phyloP scores from a whole-genome alignment of 257 asterid species.

The Jacaranda mimosifolia region DNA sequence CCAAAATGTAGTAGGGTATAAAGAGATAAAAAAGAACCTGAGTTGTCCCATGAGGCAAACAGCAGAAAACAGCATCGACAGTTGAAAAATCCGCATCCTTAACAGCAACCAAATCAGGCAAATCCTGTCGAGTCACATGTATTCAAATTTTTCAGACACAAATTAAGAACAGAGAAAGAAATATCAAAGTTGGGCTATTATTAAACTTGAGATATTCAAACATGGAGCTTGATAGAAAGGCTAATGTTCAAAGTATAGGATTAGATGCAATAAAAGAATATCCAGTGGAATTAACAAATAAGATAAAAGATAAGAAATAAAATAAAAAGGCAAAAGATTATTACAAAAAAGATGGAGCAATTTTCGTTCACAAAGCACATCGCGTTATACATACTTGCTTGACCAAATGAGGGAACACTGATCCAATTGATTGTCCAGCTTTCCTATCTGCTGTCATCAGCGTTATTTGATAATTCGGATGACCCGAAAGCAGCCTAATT shows the following conservation, averaged over 20 bases:
- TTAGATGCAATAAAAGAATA: not conserved
- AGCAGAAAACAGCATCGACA: conserved; percentile 95
- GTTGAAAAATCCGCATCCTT: conserved; percentile 85
- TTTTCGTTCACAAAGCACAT: conserved; percentile 13
- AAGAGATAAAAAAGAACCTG: conserved; percentile 60
- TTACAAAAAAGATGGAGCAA: not conserved
- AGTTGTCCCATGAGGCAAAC: conserved; percentile 98
- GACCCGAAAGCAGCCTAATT: conserved; percentile 79
- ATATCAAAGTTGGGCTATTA: not conserved
- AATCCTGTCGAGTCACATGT: conserved; percentile 54
- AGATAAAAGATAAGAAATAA: not conserved
- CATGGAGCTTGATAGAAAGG: not conserved
- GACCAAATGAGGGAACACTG: conserved; percentile 88
- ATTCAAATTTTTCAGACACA: not conserved
- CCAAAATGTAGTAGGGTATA: not conserved
- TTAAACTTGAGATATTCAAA: not conserved
- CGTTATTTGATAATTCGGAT: conserved; percentile 73
- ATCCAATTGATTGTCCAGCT: conserved; percentile 95
- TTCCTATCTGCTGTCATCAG: conserved; percentile 94
- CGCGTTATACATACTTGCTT: conserved; percentile 57
- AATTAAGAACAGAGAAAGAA: not conserved
- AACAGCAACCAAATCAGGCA: conserved; percentile 87
- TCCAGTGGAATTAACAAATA: not conserved
- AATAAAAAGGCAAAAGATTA: not conserved
- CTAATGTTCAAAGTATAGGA: not conserved